phyloP scores from a whole-genome alignment of 169 alveolate genomes.

The Babesia ovis region DNA sequence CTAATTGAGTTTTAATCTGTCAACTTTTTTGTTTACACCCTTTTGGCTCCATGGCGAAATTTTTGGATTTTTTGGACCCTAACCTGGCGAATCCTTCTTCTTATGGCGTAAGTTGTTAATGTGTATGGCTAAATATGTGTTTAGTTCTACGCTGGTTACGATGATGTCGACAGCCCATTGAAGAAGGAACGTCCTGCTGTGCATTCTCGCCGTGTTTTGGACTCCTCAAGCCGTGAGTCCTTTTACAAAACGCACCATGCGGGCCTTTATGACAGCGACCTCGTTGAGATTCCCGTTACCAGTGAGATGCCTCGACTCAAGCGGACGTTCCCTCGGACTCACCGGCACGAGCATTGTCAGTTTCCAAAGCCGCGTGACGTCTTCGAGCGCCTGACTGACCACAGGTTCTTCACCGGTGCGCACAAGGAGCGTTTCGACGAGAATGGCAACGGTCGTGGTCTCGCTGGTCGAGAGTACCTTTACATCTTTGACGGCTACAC shows the following conservation, averaged over 20 bases:
- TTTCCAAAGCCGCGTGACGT: constrained; percentile 54
- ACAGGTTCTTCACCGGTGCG: constrained; percentile 77
- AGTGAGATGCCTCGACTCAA: neutral
- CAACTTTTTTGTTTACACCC: neutral
- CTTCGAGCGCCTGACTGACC: constrained; percentile 82
- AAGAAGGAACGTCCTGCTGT: neutral
- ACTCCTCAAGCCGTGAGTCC: neutral
- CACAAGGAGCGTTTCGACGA: constrained; percentile 87
- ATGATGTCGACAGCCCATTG: constrained; percentile 10
- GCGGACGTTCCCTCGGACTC: constrained; percentile 24
- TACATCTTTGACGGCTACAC: constrained; percentile 78
- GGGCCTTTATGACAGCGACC: constrained; percentile 10
- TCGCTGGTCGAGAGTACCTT: constrained; percentile 82
- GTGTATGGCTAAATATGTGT: neutral
- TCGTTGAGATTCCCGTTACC: neutral
- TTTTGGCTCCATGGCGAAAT: constrained; percentile 18
- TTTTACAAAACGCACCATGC: neutral
- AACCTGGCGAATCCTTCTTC: constrained; percentile 16
- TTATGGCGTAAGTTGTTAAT: constrained; percentile 7
- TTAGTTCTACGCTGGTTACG: constrained; percentile 12
- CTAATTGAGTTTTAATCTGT: neutral
- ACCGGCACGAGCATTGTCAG: neutral
- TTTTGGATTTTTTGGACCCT: constrained; percentile 29
- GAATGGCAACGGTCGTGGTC: constrained; percentile 82
- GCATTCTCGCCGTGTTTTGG: neutral